phyloP scores from a whole-genome alignment of 371 early-diverging fungal species.

The Mycotypha africana region DNA sequence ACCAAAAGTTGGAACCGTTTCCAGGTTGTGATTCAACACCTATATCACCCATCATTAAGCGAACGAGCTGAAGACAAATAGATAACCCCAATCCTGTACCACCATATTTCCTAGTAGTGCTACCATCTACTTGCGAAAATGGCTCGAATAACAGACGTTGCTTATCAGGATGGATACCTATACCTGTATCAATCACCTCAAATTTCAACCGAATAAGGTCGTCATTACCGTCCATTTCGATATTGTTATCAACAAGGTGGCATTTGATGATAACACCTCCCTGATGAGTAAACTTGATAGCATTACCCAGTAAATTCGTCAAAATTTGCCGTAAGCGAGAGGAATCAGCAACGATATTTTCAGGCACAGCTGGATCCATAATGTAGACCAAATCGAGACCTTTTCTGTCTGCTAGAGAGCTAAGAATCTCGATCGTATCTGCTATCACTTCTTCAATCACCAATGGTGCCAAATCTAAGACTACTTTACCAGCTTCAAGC shows the following conservation, averaged over 20 bases:
- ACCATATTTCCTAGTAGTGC: slow-evolving; percentile 53
- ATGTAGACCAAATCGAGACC: slow-evolving; percentile 47
- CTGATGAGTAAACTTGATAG: slow-evolving; percentile 62
- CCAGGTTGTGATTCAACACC: slow-evolving; percentile 46
- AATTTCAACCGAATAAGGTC: slow-evolving; percentile 26
- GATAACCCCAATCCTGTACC: slow-evolving; percentile 64
- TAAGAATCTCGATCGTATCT: slow-evolving; percentile 47
- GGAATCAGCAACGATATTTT: slow-evolving; percentile 32
- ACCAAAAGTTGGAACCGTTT: slow-evolving; percentile 57
- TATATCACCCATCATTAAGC: slow-evolving; percentile 54
- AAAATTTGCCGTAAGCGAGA: slow-evolving; percentile 43
- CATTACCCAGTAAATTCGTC: slow-evolving; percentile 52
- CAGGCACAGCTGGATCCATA: slow-evolving; percentile 43
- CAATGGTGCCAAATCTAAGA: slow-evolving; percentile 42
- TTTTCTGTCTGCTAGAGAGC: slow-evolving; percentile 45
- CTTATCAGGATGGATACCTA: slow-evolving; percentile 54
- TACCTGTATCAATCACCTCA: slow-evolving; percentile 60
- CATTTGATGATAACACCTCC: slow-evolving; percentile 51
- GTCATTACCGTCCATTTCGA: slow-evolving; percentile 2
- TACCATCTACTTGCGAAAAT: slow-evolving; percentile 60
- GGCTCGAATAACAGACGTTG: slow-evolving; percentile 51
- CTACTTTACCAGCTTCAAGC: slow-evolving; percentile 45
- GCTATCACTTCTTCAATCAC: slow-evolving; percentile 52
- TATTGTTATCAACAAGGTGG: slow-evolving; percentile 17
- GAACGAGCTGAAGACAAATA: slow-evolving; percentile 50